Evolutionary conservation across 2,329 filamentous ascomycete genomes (phyloP), one percentile per base, ranked within the genome.

Genomic region (Cytospora leucostoma): DNA sequence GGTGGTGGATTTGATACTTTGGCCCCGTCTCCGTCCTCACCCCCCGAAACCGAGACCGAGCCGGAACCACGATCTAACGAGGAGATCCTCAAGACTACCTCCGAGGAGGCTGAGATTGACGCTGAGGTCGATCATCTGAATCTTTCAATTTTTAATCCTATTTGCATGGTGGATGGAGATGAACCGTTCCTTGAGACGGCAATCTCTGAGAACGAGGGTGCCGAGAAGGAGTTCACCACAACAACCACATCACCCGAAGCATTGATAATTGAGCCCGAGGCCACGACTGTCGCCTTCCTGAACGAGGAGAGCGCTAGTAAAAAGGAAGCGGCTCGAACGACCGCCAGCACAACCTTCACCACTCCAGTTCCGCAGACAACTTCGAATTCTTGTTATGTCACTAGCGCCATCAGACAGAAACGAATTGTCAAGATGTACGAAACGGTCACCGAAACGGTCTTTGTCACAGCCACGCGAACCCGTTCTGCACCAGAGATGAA

Each of bases 391-490:
- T 19, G 10, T 15, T 19, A 6, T 15, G 57, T 27, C 15, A 21
- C 44, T 2, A 21, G 37, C 53, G 32, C 55, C 12, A 54, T 27
- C 34, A 56, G 27, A 12, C 21, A 47, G 13, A 56, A n/a, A 4
- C 60, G 11, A 27, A 47, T 19, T 7, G 35, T 59, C 6, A 56
- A 12, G n/a, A 19, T 51, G 21, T 35, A 35, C 27, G 71, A 72
- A 64, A 71, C 70, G 11, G 59, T 71, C 53, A 70, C 70, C 17
- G 69, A 72, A 66, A 72, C 69, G 13, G 68, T 73, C 7, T 63
- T 61, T 1, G 68, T 71, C 56, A 71, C 67, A 40, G 63, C 68
- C 27, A 66, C 55, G 33, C 53, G 55, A 19, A 58, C 49, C 21
- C 53, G 32, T 21, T 47, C 51, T 51, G 49, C 47, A 8, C 17